phyloP scores from a whole-genome alignment of 371 early-diverging fungal genomes.

The Cokeromyces recurvatus region DNA sequence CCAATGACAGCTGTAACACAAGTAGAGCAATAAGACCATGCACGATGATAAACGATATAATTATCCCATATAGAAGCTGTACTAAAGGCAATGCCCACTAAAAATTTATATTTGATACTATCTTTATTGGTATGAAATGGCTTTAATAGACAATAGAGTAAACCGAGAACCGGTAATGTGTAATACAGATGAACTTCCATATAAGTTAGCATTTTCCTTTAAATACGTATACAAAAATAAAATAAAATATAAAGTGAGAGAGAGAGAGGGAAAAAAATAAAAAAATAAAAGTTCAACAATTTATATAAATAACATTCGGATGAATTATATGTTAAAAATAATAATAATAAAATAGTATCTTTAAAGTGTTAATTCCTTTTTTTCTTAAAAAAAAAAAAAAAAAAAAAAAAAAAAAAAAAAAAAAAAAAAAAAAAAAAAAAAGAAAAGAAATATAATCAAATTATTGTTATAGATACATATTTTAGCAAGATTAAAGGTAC shows the following conservation, averaged over 20 bases:
- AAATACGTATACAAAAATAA: no score
- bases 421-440: no score
- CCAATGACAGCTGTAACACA: constrained; percentile 54
- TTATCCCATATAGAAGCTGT: constrained; percentile 67
- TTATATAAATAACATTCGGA: no score
- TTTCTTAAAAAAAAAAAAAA: no score
- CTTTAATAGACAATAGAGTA: constrained; percentile 27
- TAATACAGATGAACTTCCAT: constrained; percentile 55
- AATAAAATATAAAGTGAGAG: background rate
- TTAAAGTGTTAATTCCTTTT: no score
- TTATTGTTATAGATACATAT: no score
- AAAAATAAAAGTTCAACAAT: constrained; percentile 2
- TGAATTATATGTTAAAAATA: no score
- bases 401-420: no score
- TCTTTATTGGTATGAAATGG: constrained; percentile 41
- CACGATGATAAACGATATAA: constrained; percentile 51
- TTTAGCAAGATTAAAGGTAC: no score
- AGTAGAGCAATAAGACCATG: constrained; percentile 47
- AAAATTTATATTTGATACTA: constrained; percentile 37
- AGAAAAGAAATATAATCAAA: no score
- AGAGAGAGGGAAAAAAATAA: constrained; percentile 1
- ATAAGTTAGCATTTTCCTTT: constrained; percentile 43
- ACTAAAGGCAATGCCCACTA: constrained; percentile 38
- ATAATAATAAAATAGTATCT: no score
- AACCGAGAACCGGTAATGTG: constrained; percentile 47